A percentile compares a stretch with the other conserved stretches of the same genome.
Evolutionary conservation across 192 early-diverging fungal genomes (phyloP).

Genomic region (Coemansia sp.): DNA sequence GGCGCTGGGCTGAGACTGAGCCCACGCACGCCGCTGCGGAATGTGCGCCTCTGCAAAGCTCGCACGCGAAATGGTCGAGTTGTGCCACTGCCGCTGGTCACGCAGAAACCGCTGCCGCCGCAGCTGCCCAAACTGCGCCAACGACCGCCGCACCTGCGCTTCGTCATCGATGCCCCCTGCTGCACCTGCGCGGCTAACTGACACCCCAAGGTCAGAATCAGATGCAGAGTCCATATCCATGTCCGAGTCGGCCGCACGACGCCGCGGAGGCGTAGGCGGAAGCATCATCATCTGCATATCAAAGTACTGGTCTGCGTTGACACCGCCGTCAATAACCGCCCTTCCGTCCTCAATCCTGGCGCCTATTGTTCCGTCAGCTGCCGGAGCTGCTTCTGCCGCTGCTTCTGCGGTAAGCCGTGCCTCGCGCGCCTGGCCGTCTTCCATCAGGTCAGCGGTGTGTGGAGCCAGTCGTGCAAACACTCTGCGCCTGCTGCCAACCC

Average conservation of each 20-base stretch:
- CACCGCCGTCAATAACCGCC: background rate
- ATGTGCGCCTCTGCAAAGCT: background rate
- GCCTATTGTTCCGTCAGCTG: conserved; percentile 9
- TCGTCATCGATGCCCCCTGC: background rate
- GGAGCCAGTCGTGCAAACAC: conserved; percentile 45
- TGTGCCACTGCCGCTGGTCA: conserved; percentile 27
- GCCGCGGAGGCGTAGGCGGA: conserved; percentile 36
- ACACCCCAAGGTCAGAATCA: conserved; percentile 1
- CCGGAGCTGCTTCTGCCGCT: background rate
- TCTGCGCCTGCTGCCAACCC: conserved; percentile 25
- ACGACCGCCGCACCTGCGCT: conserved; percentile 14
- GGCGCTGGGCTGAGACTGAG: background rate
- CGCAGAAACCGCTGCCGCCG: conserved; percentile 33
- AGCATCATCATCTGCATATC: conserved; percentile 21
- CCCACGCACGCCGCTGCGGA: conserved; percentile 7
- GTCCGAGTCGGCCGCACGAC: conserved; percentile 19
- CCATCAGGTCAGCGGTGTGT: conserved; percentile 12
- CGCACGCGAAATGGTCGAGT: background rate
- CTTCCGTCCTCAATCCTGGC: background rate
- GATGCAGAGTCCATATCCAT: conserved; percentile 14
- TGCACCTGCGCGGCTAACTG: background rate
- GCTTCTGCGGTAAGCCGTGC: too few species aligned
- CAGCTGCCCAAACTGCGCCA: conserved; percentile 34
- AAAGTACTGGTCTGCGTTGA: conserved; percentile 21
- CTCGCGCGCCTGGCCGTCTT: background rate